A percentile compares a stretch with the other conserved stretches of the same genome.
Evolutionary conservation across 345 rosid genomes (phyloP).

Genomic region (Rubroshorea leprosula): DNA sequence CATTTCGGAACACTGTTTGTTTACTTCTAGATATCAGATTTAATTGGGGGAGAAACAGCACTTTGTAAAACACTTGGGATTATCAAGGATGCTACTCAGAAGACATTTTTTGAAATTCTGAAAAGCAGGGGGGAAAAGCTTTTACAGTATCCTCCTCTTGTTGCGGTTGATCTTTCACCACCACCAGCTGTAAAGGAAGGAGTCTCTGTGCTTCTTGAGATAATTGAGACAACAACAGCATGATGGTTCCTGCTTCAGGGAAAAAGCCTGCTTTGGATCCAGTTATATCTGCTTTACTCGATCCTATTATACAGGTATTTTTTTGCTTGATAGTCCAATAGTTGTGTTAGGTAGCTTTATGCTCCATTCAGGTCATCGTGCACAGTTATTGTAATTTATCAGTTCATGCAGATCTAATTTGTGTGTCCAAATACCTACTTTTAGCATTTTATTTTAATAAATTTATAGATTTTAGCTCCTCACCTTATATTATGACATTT

Average conservation of each 20-base stretch:
- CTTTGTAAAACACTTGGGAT: constrained; percentile 78
- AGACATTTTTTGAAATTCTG: constrained; percentile 85
- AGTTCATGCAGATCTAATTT: too few relatives aligned
- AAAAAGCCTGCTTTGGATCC: constrained; percentile 68
- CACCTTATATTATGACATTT: too few relatives aligned
- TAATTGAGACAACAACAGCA: constrained; percentile 76
- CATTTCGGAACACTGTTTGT: not conserved
- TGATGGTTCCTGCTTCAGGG: constrained; percentile 73
- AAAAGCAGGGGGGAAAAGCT: constrained; percentile 92
- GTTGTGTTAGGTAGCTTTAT: not conserved
- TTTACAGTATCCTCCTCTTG: constrained; percentile 92
- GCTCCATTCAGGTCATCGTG: not conserved
- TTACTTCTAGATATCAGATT: constrained; percentile 65
- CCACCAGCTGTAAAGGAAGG: constrained; percentile 95
- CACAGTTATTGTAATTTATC: too few relatives aligned
- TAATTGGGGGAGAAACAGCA: constrained; percentile 86
- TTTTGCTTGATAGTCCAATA: not conserved
- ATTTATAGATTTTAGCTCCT: too few relatives aligned
- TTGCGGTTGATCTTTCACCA: constrained; percentile 87
- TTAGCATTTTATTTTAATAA: too few relatives aligned
- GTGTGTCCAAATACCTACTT: too few relatives aligned
- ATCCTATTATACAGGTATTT: constrained; percentile 87
- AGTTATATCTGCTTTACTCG: constrained; percentile 77
- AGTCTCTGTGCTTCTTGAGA: constrained; percentile 82
- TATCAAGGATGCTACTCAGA: constrained; percentile 89